Evolutionary conservation across 1,284 basidiomycete species (phyloP).

Genomic region (Grifola frondosa): DNA sequence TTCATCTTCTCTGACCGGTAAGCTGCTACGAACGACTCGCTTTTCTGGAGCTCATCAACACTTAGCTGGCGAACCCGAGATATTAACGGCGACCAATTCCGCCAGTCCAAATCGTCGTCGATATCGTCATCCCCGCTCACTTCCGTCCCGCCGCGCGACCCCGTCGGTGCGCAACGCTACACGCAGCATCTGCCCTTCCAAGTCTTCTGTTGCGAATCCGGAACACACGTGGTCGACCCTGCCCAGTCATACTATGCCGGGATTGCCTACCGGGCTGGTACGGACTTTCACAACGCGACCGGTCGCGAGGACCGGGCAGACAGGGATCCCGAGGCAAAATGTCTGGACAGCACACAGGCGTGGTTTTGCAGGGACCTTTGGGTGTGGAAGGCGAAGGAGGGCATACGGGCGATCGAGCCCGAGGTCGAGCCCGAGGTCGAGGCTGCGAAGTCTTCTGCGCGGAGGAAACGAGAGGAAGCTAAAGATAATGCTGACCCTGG

Average conservation of each 20-base stretch:
- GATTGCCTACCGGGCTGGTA: constrained; percentile 78
- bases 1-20: constrained; percentile 96
- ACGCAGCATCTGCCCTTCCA: constrained; percentile 92
- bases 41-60: not conserved
- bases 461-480: constrained; percentile 8
- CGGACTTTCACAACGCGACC: constrained; percentile 74
- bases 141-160: constrained; percentile 82
- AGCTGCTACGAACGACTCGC: constrained; percentile 17
- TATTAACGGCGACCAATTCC: constrained; percentile 93
- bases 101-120: constrained; percentile 90
- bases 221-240: constrained; percentile 93
- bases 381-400: constrained; percentile 78
- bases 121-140: constrained; percentile 66
- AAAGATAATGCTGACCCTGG: constrained; percentile 13
- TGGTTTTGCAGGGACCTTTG: constrained; percentile 96
- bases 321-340: constrained; percentile 76
- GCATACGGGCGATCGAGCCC: constrained; percentile 48
- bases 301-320: constrained; percentile 53
- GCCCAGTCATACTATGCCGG: constrained; percentile 90
- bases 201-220: constrained; percentile 95
- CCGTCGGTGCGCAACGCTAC: constrained; percentile 77
- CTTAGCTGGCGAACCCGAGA: constrained; percentile 90
- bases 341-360: constrained; percentile 90
- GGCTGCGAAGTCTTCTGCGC: constrained; percentile 21
- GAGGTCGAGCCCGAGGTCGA: constrained; percentile 18